These are phyloP conservation scores for Xylaria bambusicola DNA, from an alignment of 495 filamentous ascomycete species.

Conservation along the genomic window DNA sequence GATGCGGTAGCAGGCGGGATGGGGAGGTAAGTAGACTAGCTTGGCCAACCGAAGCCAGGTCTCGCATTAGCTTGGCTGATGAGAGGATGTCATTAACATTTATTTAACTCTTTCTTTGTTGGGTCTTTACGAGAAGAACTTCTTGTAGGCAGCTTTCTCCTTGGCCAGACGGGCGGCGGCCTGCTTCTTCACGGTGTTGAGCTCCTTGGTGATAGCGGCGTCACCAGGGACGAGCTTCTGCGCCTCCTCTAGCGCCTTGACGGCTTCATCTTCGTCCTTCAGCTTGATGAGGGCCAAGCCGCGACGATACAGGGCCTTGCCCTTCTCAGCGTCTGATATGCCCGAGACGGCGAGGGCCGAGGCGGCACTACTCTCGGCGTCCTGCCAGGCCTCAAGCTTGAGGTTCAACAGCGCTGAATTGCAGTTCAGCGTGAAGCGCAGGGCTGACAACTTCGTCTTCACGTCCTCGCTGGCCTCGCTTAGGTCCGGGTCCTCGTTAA, in stretches of 20 bases:
- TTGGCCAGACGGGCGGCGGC: slow-evolving; percentile 72
- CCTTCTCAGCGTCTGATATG: slow-evolving; percentile 74
- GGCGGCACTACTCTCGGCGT: slow-evolving; percentile 67
- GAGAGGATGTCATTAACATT: no score
- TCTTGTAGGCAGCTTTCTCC: slow-evolving; percentile 86
- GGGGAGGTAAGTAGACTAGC: neutral
- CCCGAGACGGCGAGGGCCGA: slow-evolving; percentile 70
- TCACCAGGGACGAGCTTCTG: slow-evolving; percentile 74
- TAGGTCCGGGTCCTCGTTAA: slow-evolving; percentile 81
- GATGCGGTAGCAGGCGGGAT: no score
- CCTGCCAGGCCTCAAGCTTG: slow-evolving; percentile 72
- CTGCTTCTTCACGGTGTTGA: slow-evolving; percentile 72
- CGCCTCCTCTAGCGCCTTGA: slow-evolving; percentile 77
- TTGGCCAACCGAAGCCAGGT: neutral
- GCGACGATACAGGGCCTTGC: slow-evolving; percentile 84
- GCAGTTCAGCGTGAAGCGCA: slow-evolving; percentile 76
- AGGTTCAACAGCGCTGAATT: slow-evolving; percentile 79
- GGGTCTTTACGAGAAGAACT: slow-evolving; percentile 65
- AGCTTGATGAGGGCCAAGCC: slow-evolving; percentile 70
- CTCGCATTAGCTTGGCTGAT: no score
- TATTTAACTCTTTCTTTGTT: no score
- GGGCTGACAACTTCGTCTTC: slow-evolving; percentile 62
- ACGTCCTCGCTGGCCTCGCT: slow-evolving; percentile 70
- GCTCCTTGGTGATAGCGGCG: slow-evolving; percentile 71
- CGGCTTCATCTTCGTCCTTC: slow-evolving; percentile 84